These are phyloP conservation scores for Starmerella sirachaensis DNA, from an alignment of 805 yeast genomes.

Conservation along the genomic window DNA sequence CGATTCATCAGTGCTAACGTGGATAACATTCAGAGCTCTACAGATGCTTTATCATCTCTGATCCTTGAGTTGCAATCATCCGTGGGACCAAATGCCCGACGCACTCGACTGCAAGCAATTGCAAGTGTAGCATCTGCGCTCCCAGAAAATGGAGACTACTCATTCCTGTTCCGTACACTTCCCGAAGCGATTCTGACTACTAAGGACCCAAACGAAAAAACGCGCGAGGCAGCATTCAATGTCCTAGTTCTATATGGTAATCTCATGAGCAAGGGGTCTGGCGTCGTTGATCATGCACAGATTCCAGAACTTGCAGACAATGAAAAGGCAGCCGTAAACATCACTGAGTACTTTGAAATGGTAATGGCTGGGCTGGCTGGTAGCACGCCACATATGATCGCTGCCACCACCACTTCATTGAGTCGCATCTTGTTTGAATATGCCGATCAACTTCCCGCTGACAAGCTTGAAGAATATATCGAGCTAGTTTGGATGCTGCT, in stretches of 20 bases:
- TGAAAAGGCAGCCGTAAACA: slow-evolving; percentile 54
- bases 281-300: slow-evolving; percentile 48
- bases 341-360: slow-evolving; percentile 81
- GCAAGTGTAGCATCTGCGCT: slow-evolving; percentile 46
- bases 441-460: slow-evolving; percentile 48
- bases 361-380: slow-evolving; percentile 95
- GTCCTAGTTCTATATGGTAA: slow-evolving; percentile 70
- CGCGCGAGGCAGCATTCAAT: slow-evolving; percentile 69
- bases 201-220: slow-evolving; percentile 84
- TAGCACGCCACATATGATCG: slow-evolving; percentile 85
- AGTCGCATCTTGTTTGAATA: slow-evolving; percentile 82
- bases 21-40: slow-evolving; percentile 28
- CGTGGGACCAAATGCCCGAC: slow-evolving; percentile 63
- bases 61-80: slow-evolving; percentile 32
- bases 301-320: slow-evolving; percentile 57
- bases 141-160: slow-evolving; percentile 48
- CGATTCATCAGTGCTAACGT: slow-evolving; percentile 52
- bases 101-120: slow-evolving; percentile 64
- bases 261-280: slow-evolving; percentile 44
- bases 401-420: slow-evolving; percentile 87
- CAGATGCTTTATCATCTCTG: slow-evolving; percentile 35
- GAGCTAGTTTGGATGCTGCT: slow-evolving; percentile 81
- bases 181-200: slow-evolving; percentile 86
- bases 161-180: slow-evolving; percentile 67
- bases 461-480: slow-evolving; percentile 58